These are phyloP conservation scores for Gossypium mustelinum DNA, from an alignment of 345 rosid genomes.

Conservation along the genomic window DNA sequence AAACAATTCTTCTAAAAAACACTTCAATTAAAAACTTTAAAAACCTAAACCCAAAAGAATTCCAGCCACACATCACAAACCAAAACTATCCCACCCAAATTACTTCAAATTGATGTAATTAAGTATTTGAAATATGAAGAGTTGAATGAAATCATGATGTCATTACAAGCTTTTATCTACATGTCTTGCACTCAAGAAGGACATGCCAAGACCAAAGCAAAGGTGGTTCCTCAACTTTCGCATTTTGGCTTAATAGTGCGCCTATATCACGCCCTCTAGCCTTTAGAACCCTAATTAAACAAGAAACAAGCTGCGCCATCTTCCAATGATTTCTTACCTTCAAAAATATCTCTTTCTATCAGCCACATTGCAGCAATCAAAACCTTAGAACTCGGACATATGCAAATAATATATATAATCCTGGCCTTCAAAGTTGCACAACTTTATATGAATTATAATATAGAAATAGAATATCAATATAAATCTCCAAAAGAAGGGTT, in stretches of 20 bases:
- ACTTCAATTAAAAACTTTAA: no score
- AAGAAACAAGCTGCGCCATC: neutral
- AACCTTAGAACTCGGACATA: no score
- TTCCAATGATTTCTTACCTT: neutral
- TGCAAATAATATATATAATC: neutral
- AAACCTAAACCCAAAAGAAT: no score
- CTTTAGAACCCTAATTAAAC: neutral
- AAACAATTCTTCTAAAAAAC: no score
- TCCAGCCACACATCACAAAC: no score
- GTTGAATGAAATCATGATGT: neutral
- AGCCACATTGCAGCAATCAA: neutral
- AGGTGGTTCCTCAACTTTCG: constrained; percentile 1
- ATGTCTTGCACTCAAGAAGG: constrained; percentile 1
- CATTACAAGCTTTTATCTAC: neutral
- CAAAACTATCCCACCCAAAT: no score
- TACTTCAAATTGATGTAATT: no score
- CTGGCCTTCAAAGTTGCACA: neutral
- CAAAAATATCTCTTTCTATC: neutral
- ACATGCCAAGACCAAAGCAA: neutral
- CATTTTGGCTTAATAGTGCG: neutral
- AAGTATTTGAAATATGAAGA: neutral
- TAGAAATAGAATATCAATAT: neutral
- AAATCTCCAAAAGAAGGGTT: no score
- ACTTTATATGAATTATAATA: neutral
- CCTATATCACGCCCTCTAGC: neutral